phyloP scores from a whole-genome alignment of 164 flowering plant species.

The Vitis vinifera region ASM3070453v1 NC_081809.1:618001-618500 shows the following conservation, averaged over 20 bases:
- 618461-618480: slow-evolving; percentile 10
- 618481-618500: slow-evolving; percentile 8
- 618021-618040: too few relatives aligned
- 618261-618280: slow-evolving; percentile 8
- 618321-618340: not conserved
- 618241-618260: slow-evolving; percentile 10
- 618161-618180: too few relatives aligned
- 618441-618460: slow-evolving; percentile 9
- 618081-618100: too few relatives aligned
- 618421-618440: slow-evolving; percentile 1
- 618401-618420: slow-evolving; percentile 9
- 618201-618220: too few relatives aligned
- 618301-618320: slow-evolving; percentile 8
- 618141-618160: too few relatives aligned
- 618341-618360: not conserved
- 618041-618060: too few relatives aligned
- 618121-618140: too few relatives aligned
- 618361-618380: slow-evolving; percentile 5
- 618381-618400: slow-evolving; percentile 6
- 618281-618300: slow-evolving; percentile 1
- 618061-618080: too few relatives aligned
- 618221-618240: slow-evolving; percentile 2
- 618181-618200: too few relatives aligned
- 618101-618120: too few relatives aligned
- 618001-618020: too few relatives aligned